Evolutionary conservation across 306 rosid species (phyloP).

Genomic region (Sicyos edulis): DNA sequence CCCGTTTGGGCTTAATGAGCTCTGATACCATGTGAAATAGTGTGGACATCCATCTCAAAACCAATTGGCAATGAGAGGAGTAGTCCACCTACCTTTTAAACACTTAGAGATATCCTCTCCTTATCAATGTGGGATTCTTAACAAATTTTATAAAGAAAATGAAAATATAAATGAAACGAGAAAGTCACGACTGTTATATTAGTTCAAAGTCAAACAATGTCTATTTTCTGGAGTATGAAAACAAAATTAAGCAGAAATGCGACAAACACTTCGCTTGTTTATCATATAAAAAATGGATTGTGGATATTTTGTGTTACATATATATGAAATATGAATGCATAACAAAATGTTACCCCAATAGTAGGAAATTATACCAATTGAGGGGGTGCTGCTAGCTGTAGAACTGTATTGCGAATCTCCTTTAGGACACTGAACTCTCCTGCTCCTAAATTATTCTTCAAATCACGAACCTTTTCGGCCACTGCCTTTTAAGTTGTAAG

Average conservation of each 20-base stretch:
- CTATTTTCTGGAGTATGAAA: slow-evolving; percentile 8
- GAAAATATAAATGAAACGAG: background rate
- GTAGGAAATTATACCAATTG: slow-evolving; percentile 49
- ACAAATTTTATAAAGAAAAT: too few species aligned
- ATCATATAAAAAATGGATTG: background rate
- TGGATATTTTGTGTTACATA: background rate
- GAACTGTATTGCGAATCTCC: slow-evolving; percentile 79
- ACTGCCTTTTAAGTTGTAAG: slow-evolving; percentile 43
- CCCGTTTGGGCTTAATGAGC: too few species aligned
- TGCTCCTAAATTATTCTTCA: slow-evolving; percentile 56
- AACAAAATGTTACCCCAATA: slow-evolving; percentile 3
- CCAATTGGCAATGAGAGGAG: too few species aligned
- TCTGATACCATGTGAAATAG: too few species aligned
- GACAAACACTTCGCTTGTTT: slow-evolving; percentile 1
- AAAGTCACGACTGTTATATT: background rate
- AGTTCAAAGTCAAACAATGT: background rate
- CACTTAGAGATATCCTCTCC: too few species aligned
- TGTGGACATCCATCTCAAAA: too few species aligned
- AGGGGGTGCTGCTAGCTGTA: slow-evolving; percentile 69
- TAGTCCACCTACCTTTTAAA: too few species aligned
- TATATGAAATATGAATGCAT: background rate
- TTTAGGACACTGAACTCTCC: slow-evolving; percentile 58
- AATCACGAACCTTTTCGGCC: slow-evolving; percentile 47
- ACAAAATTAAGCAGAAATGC: background rate
- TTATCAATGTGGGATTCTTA: too few species aligned